phyloP scores from a whole-genome alignment of 1,284 basidiomycete species.

The Quambalaria eucalypti region DNA sequence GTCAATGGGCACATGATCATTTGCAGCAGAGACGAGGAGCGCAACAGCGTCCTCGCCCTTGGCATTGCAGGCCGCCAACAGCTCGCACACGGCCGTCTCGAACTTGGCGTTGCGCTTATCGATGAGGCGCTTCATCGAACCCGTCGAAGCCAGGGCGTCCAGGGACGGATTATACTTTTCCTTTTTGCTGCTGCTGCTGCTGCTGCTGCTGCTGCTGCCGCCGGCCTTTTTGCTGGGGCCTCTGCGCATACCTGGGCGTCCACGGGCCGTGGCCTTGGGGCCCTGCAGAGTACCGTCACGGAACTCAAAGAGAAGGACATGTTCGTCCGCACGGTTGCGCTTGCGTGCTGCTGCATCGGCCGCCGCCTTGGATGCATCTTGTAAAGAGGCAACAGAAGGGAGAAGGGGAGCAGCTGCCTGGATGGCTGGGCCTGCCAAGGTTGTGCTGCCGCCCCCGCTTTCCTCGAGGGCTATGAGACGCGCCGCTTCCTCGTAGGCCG shows the following conservation, averaged over 20 bases:
- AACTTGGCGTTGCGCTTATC: conserved; percentile 42
- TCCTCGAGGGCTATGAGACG: conserved; percentile 10
- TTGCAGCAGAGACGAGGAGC: conserved; percentile 33
- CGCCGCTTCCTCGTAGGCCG: conserved; percentile 21
- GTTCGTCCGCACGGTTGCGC: conserved; percentile 28
- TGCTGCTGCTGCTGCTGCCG: no score
- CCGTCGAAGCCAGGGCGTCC: conserved; percentile 22
- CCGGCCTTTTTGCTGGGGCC: conserved; percentile 1
- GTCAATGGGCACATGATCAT: conserved; percentile 35
- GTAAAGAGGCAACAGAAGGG: not conserved
- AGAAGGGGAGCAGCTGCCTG: not conserved
- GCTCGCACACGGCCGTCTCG: conserved; percentile 36
- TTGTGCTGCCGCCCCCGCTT: not conserved
- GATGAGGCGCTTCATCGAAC: conserved; percentile 36
- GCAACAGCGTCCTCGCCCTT: conserved; percentile 33
- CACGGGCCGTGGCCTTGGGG: conserved; percentile 45
- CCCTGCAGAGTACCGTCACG: conserved; percentile 48
- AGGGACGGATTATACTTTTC: conserved; percentile 18
- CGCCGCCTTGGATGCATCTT: not conserved
- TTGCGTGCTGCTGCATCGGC: conserved; percentile 7
- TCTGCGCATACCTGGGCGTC: conserved; percentile 21
- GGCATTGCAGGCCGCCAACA: conserved; percentile 32
- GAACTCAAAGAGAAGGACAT: conserved; percentile 48
- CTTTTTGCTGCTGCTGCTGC: no score
- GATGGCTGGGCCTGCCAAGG: not conserved